Conservation (phyloP, 31 red algal genomes). For the Odonthalia washingtoniensis region DNA sequence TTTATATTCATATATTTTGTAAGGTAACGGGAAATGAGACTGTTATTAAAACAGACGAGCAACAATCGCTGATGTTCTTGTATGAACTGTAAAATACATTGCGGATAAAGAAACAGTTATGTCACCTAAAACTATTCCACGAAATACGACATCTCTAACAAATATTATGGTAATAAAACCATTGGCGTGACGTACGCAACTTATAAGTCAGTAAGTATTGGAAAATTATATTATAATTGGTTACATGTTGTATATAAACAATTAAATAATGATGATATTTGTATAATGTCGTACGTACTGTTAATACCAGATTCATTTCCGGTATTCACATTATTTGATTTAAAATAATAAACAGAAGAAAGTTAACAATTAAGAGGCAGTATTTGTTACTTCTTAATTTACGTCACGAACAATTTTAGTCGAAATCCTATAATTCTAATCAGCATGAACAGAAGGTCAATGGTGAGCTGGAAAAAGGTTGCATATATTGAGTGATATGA, state of each 20-base stretch:
- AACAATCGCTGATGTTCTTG: slow-evolving; percentile 61
- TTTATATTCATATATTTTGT: slow-evolving; percentile 74
- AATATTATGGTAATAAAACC: slow-evolving; percentile 48
- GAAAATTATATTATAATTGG: slow-evolving; percentile 37
- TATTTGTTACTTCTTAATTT: too few relatives aligned
- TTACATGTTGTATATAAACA: slow-evolving; percentile 14
- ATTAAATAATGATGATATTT: background rate
- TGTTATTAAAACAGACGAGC: slow-evolving; percentile 63
- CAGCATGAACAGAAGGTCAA: too few relatives aligned
- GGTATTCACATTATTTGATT: too few relatives aligned
- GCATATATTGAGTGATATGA: too few relatives aligned
- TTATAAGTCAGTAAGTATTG: slow-evolving; percentile 39
- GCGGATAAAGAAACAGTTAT: too few relatives aligned
- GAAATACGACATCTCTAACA: slow-evolving; percentile 52
- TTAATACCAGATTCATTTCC: slow-evolving; percentile 3
- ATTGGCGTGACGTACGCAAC: slow-evolving; percentile 51
- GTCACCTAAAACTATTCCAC: slow-evolving; percentile 61
- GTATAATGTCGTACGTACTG: too few relatives aligned
- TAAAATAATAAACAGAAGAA: slow-evolving; percentile 33
- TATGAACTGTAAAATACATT: slow-evolving; percentile 49
- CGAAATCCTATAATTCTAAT: too few relatives aligned
- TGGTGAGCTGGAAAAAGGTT: too few relatives aligned
- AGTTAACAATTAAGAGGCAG: too few relatives aligned
- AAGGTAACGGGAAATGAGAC: slow-evolving; percentile 66
- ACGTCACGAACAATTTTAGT: too few relatives aligned